These are phyloP conservation scores for Candida manassasensis DNA, from an alignment of 805 yeast genomes.

Conservation along the genomic window DNA sequence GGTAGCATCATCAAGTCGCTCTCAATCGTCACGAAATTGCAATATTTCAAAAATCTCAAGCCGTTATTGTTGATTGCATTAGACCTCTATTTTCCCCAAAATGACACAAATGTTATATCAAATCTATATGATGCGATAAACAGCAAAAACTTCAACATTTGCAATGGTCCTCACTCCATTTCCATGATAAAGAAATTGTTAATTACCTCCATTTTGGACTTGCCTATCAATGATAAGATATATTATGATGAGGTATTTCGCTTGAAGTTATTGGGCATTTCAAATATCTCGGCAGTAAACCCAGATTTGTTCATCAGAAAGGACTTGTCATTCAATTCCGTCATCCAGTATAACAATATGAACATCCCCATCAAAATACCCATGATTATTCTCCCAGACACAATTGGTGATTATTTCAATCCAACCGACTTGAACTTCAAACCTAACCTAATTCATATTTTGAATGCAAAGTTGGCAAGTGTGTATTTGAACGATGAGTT, in stretches of 20 bases:
- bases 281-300: slow-evolving; percentile 18
- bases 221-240: slow-evolving; percentile 38
- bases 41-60: slow-evolving; percentile 52
- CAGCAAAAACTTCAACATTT: slow-evolving; percentile 23
- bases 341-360: slow-evolving; percentile 35
- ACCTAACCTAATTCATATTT: slow-evolving; percentile 29
- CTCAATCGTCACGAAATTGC: slow-evolving; percentile 51
- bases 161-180: slow-evolving; percentile 14
- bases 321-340: slow-evolving; percentile 38
- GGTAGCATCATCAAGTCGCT: slow-evolving; percentile 59
- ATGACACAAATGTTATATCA: slow-evolving; percentile 16
- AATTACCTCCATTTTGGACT: slow-evolving; percentile 39
- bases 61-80: slow-evolving; percentile 54
- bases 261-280: slow-evolving; percentile 28
- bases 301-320: slow-evolving; percentile 37
- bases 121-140: slow-evolving; percentile 31
- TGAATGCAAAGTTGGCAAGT: slow-evolving; percentile 31
- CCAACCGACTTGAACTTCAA: slow-evolving; percentile 43
- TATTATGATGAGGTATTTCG: slow-evolving; percentile 37
- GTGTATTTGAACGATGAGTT: slow-evolving; percentile 41
- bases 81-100: slow-evolving; percentile 38
- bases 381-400: slow-evolving; percentile 36
- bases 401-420: slow-evolving; percentile 40
- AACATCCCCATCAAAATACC: slow-evolving; percentile 43
- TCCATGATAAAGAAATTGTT: slow-evolving; percentile 33